Evolutionary conservation across 2,329 filamentous ascomycete genomes (phyloP), one percentile per base, ranked within the genome.

Genomic region (Keithomyces neogunnii): DNA sequence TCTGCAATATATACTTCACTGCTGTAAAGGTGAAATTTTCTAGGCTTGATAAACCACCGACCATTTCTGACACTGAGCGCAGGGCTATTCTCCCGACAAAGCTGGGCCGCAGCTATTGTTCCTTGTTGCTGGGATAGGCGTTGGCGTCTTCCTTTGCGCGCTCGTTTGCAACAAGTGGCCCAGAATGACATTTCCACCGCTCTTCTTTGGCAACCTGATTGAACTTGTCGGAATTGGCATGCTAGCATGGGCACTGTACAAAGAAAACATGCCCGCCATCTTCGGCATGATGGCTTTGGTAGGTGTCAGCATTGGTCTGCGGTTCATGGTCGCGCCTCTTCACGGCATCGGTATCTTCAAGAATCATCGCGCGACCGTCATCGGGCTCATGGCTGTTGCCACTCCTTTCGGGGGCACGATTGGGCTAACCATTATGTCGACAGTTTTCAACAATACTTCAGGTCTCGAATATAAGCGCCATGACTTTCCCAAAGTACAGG

Each of bases 261-360:
- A 63, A 0, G 72, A 76, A 1, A 66, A 78, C 47, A 66, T 69
- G 0, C 62, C 69, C 0, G 64, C 78, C 6, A 75, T 87, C 28
- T 85, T 80, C 56, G 82, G 78, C 30, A 86, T 87, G 75, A 81
- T 88, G 69, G 82, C 76, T 0, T 63, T 88, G 2, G 74, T 80
- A 0, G 84, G 84, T 2, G 74, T 73, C 0, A 84, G 85, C 0
- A 81, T 78, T 0, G 84, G 82, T 0, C 64, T 85, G 10, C 73
- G 82, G n/a, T 76, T 85, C 59, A 86, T 86, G 77, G 81, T 81
- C 5, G 73, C 74, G 0, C 75, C 77, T 0, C 71, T 88, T 0
- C 84, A 88, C 55, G 80, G 76, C 0, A 73, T 84, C 1, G 84
- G 78, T 0, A 76, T 82, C 53, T 85, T 83, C 64, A 80, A 78